phyloP scores from a whole-genome alignment of 108 stramenopile species.

The Seminavis robusta region DNA sequence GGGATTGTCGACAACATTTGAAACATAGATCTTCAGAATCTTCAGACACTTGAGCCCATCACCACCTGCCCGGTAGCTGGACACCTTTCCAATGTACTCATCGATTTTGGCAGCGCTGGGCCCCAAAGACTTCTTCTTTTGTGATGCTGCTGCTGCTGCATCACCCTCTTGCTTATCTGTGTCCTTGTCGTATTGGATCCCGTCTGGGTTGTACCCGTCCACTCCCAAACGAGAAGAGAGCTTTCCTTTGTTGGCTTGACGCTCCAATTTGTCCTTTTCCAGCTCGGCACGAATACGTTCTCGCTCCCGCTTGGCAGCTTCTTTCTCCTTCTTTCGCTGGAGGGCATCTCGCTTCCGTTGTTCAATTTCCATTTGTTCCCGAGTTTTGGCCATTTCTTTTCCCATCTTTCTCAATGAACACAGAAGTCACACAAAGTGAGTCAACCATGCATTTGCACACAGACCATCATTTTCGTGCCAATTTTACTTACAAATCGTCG shows the following conservation, averaged over 20 bases:
- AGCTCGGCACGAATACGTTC: conserved; percentile 89
- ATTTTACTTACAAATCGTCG: too few relatives aligned
- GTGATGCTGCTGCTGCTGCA: conserved; percentile 20
- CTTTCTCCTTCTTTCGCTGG: conserved; percentile 72
- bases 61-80: conserved; percentile 86
- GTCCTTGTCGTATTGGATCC: conserved; percentile 77
- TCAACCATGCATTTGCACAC: too few relatives aligned
- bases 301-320: conserved; percentile 66
- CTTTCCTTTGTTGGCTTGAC: conserved; percentile 85
- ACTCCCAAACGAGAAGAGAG: conserved; percentile 76
- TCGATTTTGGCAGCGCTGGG: conserved; percentile 67
- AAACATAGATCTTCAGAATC: conserved; percentile 80
- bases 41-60: conserved; percentile 92
- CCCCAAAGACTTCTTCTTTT: conserved; percentile 47
- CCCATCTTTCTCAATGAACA: too few relatives aligned
- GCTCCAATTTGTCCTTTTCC: conserved; percentile 88
- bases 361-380: conserved; percentile 84
- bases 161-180: conserved; percentile 30
- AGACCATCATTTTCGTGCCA: too few relatives aligned
- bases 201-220: conserved; percentile 93
- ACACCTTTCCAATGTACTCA: conserved; percentile 78
- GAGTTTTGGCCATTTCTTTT: conserved; percentile 67
- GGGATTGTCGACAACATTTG: conserved; percentile 87
- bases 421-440: too few relatives aligned
- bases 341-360: conserved; percentile 75